Conservation (phyloP, 2,329 filamentous ascomycete species). For the Raffaelea deltoideospora region DNA sequence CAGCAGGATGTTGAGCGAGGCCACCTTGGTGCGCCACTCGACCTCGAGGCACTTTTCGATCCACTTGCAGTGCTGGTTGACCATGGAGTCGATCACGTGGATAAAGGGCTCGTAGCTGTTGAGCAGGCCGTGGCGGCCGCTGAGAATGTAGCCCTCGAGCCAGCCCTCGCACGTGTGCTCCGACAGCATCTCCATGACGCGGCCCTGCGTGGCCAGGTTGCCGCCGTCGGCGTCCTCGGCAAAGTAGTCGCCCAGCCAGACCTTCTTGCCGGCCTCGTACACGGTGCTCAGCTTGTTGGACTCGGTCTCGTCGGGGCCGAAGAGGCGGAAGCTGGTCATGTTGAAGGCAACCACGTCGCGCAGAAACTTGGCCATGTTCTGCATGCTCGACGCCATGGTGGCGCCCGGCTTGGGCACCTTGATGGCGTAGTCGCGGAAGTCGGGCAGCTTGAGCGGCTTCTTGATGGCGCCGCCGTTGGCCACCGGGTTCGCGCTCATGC, state of each 20-base stretch:
- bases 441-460: slow-evolving; percentile 52
- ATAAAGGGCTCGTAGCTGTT: slow-evolving; percentile 78
- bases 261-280: slow-evolving; percentile 62
- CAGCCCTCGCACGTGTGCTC: slow-evolving; percentile 70
- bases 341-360: slow-evolving; percentile 53
- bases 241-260: slow-evolving; percentile 67
- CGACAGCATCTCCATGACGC: slow-evolving; percentile 74
- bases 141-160: slow-evolving; percentile 66
- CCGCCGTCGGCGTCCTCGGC: slow-evolving; percentile 62
- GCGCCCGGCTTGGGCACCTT: slow-evolving; percentile 45
- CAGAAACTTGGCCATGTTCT: slow-evolving; percentile 51
- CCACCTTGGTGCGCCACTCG: slow-evolving; percentile 57
- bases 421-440: slow-evolving; percentile 54
- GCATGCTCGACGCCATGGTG: slow-evolving; percentile 47
- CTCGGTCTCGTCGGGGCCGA: slow-evolving; percentile 68
- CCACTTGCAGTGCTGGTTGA: slow-evolving; percentile 76
- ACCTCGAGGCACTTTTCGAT: slow-evolving; percentile 70
- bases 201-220: slow-evolving; percentile 51
- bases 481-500: slow-evolving; percentile 67
- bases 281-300: slow-evolving; percentile 63
- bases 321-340: slow-evolving; percentile 54
- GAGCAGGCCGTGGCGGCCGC: slow-evolving; percentile 58
- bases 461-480: slow-evolving; percentile 55
- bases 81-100: slow-evolving; percentile 73
- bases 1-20: slow-evolving; percentile 65